Conservation (phyloP, 208 protist genomes). For the Trypanosoma caninum region DNA sequence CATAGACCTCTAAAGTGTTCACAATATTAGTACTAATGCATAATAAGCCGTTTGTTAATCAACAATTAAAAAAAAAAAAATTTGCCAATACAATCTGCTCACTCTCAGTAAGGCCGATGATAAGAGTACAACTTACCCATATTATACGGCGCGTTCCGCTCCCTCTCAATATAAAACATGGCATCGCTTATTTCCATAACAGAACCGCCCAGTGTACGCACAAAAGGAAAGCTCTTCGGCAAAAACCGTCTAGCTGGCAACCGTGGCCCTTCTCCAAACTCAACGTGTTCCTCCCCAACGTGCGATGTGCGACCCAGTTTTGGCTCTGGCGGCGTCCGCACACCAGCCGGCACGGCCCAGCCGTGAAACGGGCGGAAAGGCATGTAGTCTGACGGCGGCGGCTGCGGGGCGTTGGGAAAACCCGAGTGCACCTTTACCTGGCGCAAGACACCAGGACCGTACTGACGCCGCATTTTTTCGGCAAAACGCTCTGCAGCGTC, state of each 20-base stretch:
- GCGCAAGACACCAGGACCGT: constrained; percentile 49
- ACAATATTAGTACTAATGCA: no score
- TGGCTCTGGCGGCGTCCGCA: constrained; percentile 45
- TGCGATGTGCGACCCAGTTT: constrained; percentile 29
- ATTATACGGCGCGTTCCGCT: constrained; percentile 47
- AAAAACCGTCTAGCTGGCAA: neutral
- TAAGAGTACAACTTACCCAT: constrained; percentile 87
- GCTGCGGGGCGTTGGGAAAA: constrained; percentile 17
- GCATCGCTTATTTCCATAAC: constrained; percentile 9
- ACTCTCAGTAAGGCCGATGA: constrained; percentile 69
- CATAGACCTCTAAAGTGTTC: no score
- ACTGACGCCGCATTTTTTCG: constrained; percentile 40
- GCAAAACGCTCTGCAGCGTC: constrained; percentile 56
- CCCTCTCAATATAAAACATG: constrained; percentile 28
- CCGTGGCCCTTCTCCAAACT: neutral
- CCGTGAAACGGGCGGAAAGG: constrained; percentile 76
- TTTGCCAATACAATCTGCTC: neutral
- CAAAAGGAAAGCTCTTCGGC: constrained; percentile 16
- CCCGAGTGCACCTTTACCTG: constrained; percentile 25
- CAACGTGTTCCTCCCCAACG: constrained; percentile 16
- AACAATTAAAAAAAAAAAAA: constrained; percentile 12
- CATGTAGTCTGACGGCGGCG: constrained; percentile 50
- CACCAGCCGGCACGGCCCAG: constrained; percentile 47
- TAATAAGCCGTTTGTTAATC: no score
- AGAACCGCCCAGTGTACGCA: neutral